Evolutionary conservation across 371 early-diverging fungal genomes (phyloP), one percentile per base, ranked within the genome.

Genomic region (Mucor saturninus): DNA sequence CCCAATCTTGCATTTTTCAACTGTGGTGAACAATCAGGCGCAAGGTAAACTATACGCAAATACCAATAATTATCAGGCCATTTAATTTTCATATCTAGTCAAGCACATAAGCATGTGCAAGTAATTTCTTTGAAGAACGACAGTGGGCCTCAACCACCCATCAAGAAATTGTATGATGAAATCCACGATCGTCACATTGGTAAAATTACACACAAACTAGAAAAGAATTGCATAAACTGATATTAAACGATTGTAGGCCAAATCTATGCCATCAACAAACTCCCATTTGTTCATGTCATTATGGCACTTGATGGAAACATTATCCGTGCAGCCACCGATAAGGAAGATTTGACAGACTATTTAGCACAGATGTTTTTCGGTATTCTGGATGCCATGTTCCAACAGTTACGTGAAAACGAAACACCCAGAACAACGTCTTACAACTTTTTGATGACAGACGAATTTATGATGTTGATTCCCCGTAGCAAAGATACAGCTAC

Each of bases 61-160:
- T 35, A 2, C 4, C 6, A 4, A 30, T 11, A 30, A 29, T 11
- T 31, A 50, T 50, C 50, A 50, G 31, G 50, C 31, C 50, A 50
- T 50, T 50, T 30, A 11, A 11, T 30, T 30, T 13, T 29, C 6
- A 29, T 13, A 10, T 50, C 31, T 50, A 82, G 86, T 45, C 88
- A 88, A 64, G 79, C 83, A 10, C 93, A 91, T 63, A 90, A 90
- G 52, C 93, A 93, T 57, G 42, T 91, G 11, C 93, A 93, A 64
- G 60, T 93, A 11, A 50, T 93, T 26, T 89, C 91, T 9, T 69
- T 85, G 10, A 46, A 59, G 11, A 62, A 66, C 5, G 42, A 63
- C 8, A 5, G 29, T 31, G 59, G 52, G n/a, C 56, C 72, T 13
- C 79, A 80, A 14, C 83, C 89, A 9, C 89, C 89, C 35, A 76